Evolutionary conservation across 768 basidiomycete species (phyloP), one percentile per base, ranked within the genome.

Genomic region (Amanita brunnescens): DNA sequence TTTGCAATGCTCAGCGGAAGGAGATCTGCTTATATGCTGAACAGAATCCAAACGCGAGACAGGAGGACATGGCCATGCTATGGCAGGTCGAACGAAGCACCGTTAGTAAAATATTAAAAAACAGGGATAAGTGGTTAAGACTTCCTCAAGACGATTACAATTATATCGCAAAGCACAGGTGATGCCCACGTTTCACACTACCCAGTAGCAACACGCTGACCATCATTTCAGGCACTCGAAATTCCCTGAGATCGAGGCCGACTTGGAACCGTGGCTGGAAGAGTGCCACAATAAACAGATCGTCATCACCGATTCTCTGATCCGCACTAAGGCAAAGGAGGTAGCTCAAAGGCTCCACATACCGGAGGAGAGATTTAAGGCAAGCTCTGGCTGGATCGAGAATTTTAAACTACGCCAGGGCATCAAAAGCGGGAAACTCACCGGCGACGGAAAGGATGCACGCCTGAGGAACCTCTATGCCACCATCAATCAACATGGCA

Each of bases 361-460:
- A 54, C 62, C 74, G 42, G 77, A 81, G 53, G 84, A 87, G 51
- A 77, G 79, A 63, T 94, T 94, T 78, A 93, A 92, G 67, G 91
- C 87, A n/a, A 88, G 85, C 61, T 81, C 85, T 8, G 89, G 90
- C 3, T 94, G 91, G 91, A 76, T 94, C 49, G 90, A 93, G 63
- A 90, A 90, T 64, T 94, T 92, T 73, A 93, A 92, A 69, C 77
- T 79, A 58, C 82, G 91, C 30, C 79, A 86, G 56, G 80, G 80
- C 53, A 87, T 94, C 54, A 76, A 80, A 38, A 77, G 78, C 20
- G 88, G 87, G 1, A 67, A 76, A 16, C 83, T 77, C 76, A 67
- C 47, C 60, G 77, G 70, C 60, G 67, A 59, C 45, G 24, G 38
- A 8, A 50, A 29, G 41, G 49, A 40, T 21, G 44, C 35, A 32